Evolutionary conservation across 2,329 filamentous ascomycete genomes (phyloP), one percentile per base, ranked within the genome.

Genomic region (Diaporthe humulicola): DNA sequence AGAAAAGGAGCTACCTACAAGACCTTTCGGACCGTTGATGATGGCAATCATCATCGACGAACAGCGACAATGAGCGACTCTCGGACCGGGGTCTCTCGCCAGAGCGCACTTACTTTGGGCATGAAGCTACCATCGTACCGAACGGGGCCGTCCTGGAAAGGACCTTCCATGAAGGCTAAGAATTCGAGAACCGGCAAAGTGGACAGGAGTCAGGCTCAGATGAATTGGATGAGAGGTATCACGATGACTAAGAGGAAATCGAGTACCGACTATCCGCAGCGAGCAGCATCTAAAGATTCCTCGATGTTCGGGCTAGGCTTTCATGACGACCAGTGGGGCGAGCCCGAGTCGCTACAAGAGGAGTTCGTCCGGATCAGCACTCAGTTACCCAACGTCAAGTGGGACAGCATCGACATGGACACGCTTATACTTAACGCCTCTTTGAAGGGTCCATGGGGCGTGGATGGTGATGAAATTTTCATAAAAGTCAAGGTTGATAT

Each of bases 1-100:
- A 91, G 96, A n/a, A 93, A 93, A 81, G 95, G 95, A 15, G 95
- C 96, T 8, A 86, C 89, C 3, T 98, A 98, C 86, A 94, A 93
- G 82, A 96, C 94, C 0, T 98, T 96, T 80, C 92, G 94, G 60
- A 92, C 95, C 54, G 88, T 93, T 28, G 92, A 93, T 71, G 90
- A 90, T 73, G 86, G 85, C 64, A 82, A 87, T 52, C 87, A 88
- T 33, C 91, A 93, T 74, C 90, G 90, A 76, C 89, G 89, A 78
- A 85, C 84, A 54, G 87, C 89, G 2, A 92, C 90, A 0, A 93
- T 93, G 88, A 92, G 89, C 75, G 90, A 91, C 76, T 86, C 89
- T 57, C 87, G 88, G 42, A 87, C 83, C 67, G 84, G 85, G 25
- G 84, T 84, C 10, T 81, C 84, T 74, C 86, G 84, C 30, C 86